Base-by-base conservation (phyloP, 2,329 filamentous ascomycete species). In the Colletotrichum liaoningense region DNA sequence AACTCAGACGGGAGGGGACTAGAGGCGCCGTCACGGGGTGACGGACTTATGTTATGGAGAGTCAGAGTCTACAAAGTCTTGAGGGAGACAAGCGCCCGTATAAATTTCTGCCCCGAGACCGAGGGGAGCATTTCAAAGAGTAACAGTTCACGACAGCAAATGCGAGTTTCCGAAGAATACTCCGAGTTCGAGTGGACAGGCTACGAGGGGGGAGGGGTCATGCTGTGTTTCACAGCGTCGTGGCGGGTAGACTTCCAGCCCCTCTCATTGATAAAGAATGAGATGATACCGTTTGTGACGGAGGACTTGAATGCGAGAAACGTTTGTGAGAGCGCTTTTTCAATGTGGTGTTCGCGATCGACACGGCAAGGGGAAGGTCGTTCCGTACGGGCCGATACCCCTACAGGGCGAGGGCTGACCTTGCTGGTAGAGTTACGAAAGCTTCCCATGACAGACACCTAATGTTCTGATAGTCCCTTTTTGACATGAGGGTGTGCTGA, bases 391-490 rank as follows among this genome's bases (percentile, higher is more conserved):
- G 3, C 19, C 42, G 8, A 6, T 49, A 11, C 9, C 4, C 19
- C 42, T 22, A 9, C 12, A 14, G 28, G 22, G 38, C 38, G 22
- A n/a, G 26, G 19, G 19, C 28, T 11, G 26, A 14, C 42, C 42
- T 49, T 22, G 19, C 42, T 49, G 42, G 8, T 19, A 11, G 19
- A 4, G 42, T 49, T 22, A 42, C 42, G 19, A 49, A 11, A 22
- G 33, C 35, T 52, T 63, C 28, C 30, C 38, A 35, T 55, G 69
- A 64, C 66, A 64, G 28, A 60, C 59, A 46, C 19, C 19, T 35
- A 55, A 54, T 55, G 59, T 69, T 72, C 64, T 55, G 54, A 69
- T 42, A 55, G 69, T 58, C 38, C 30, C 24, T 12, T 56, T 68
- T 19, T 72, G 69, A 68, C 64, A 30, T 58, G 57, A 72, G 12